Evolutionary conservation across 805 yeast species (phyloP).

Genomic region (Ogataea glucozyma): DNA sequence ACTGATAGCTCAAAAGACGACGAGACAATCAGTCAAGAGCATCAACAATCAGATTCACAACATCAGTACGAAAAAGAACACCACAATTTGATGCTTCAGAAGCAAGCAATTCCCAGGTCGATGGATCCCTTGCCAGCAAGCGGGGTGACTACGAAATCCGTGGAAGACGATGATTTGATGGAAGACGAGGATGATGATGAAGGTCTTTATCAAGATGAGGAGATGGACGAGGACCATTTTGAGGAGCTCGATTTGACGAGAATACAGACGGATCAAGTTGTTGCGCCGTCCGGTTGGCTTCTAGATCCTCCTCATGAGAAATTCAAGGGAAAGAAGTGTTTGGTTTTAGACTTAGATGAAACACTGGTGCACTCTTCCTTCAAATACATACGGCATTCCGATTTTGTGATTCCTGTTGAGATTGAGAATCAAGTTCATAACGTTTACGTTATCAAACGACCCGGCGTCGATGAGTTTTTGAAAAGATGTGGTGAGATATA

Average conservation of each 20-base stretch:
- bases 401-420: conserved; percentile 96
- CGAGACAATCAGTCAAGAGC: conserved; percentile 27
- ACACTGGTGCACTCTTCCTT: conserved; percentile 95
- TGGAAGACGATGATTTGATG: conserved; percentile 21
- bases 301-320: conserved; percentile 53
- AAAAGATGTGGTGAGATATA: conserved; percentile 77
- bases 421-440: conserved; percentile 90
- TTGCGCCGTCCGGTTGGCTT: conserved; percentile 64
- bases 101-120: conserved; percentile 19
- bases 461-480: conserved; percentile 96
- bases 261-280: conserved; percentile 72
- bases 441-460: conserved; percentile 94
- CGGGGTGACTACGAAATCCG: conserved; percentile 13
- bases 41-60: conserved; percentile 4
- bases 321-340: conserved; percentile 72
- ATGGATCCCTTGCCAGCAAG: conserved; percentile 12
- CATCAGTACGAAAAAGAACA: conserved; percentile 14
- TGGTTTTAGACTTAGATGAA: conserved; percentile 91
- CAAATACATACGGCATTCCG: conserved; percentile 88
- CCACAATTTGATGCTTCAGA: conserved; percentile 14
- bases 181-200: conserved; percentile 23
- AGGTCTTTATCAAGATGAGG: conserved; percentile 22
- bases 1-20: conserved; percentile 40
- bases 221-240: conserved; percentile 24
- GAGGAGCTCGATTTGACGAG: conserved; percentile 56